Evolutionary conservation across 2,329 filamentous ascomycete genomes (phyloP).

Genomic region (Acrodontium crateriforme): DNA sequence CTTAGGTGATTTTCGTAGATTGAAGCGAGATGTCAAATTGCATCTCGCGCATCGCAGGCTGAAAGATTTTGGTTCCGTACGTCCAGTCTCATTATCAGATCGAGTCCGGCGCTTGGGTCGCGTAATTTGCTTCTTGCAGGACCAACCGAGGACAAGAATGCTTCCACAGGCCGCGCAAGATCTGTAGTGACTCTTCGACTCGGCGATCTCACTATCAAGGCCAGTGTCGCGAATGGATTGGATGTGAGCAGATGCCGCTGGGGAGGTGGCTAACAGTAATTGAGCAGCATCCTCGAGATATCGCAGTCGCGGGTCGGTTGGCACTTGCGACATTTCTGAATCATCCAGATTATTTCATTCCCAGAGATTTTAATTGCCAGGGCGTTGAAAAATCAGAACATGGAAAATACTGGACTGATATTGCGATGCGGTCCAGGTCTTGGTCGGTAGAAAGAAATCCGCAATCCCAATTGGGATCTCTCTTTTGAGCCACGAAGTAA

Average conservation of each 20-base stretch:
- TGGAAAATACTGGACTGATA: no score
- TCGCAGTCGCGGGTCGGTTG: background rate
- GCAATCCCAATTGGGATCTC: no score
- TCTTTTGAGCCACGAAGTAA: no score
- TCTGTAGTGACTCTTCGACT: constrained; percentile 35
- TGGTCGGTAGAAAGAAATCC: no score
- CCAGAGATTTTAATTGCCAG: no score
- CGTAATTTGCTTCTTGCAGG: background rate
- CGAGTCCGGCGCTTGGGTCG: background rate
- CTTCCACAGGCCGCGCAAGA: constrained; percentile 30
- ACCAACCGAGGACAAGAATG: constrained; percentile 1
- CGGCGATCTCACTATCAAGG: constrained; percentile 17
- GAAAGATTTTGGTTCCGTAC: background rate
- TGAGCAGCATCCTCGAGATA: constrained; percentile 3
- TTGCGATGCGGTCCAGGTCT: no score
- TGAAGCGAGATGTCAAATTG: background rate
- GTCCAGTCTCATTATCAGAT: background rate
- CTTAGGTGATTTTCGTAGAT: background rate
- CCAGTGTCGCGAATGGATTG: constrained; percentile 1
- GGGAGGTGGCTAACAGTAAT: constrained; percentile 4
- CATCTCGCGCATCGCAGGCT: background rate
- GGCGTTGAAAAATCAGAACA: no score
- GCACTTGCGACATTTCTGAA: no score
- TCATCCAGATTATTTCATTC: no score
- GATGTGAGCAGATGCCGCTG: constrained; percentile 7